These are phyloP conservation scores for Penicillium sp. DNA, from an alignment of 2,329 filamentous ascomycete species.

Conservation along the genomic window DNA sequence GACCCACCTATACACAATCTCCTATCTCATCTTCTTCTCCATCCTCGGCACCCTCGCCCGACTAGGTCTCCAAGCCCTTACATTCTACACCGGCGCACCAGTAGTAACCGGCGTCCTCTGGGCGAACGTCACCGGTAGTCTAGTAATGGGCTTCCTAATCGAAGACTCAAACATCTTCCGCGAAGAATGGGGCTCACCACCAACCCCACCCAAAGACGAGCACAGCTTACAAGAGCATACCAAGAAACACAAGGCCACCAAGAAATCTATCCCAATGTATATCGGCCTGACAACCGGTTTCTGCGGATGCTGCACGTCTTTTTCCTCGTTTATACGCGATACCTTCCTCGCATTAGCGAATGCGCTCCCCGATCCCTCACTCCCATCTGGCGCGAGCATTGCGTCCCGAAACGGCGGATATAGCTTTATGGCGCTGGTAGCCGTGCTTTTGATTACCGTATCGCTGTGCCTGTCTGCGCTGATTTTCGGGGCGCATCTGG, in stretches of 20 bases:
- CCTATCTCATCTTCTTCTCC: constrained; percentile 82
- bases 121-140: constrained; percentile 81
- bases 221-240: constrained; percentile 20
- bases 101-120: constrained; percentile 74
- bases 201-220: constrained; percentile 39
- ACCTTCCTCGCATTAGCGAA: constrained; percentile 78
- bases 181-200: constrained; percentile 58
- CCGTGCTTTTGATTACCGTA: constrained; percentile 71
- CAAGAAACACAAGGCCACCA: constrained; percentile 62
- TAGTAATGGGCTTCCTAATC: constrained; percentile 81
- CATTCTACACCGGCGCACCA: constrained; percentile 75
- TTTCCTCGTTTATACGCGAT: constrained; percentile 82
- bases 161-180: constrained; percentile 78
- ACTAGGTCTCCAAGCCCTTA: constrained; percentile 75
- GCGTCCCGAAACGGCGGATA: constrained; percentile 68
- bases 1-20: constrained; percentile 69
- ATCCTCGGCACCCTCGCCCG: constrained; percentile 81
- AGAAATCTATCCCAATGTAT: constrained; percentile 87
- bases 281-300: constrained; percentile 84
- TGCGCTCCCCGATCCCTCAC: constrained; percentile 59
- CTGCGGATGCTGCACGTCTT: constrained; percentile 86
- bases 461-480: constrained; percentile 69
- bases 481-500: constrained; percentile 72
- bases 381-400: constrained; percentile 33
- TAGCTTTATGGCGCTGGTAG: constrained; percentile 77